Conservation (phyloP, 164 flowering plant species). For the Tetrastigma voinierianum region DNA sequence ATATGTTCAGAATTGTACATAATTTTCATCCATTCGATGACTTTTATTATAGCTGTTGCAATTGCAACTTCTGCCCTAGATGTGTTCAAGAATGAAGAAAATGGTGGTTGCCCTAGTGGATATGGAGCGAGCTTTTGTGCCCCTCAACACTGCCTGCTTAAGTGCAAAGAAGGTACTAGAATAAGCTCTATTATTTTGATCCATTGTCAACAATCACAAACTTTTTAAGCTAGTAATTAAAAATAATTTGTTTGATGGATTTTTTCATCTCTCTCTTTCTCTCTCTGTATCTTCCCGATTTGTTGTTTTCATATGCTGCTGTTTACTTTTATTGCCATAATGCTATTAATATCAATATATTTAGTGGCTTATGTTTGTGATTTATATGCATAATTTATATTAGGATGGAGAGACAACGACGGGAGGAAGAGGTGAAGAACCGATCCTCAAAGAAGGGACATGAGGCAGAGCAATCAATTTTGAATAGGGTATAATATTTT, state of each 20-base stretch:
- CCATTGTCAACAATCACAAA: conserved; percentile 1
- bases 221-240: neutral
- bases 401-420: conserved; percentile 98
- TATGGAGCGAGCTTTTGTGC: conserved; percentile 99
- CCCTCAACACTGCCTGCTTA: conserved; percentile 98
- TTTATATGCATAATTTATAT: conserved; percentile 7
- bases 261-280: too few species aligned
- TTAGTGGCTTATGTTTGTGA: neutral
- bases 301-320: neutral
- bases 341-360: too few species aligned
- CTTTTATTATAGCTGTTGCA: conserved; percentile 47
- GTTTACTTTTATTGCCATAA: neutral
- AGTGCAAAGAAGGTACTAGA: conserved; percentile 83
- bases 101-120: conserved; percentile 99
- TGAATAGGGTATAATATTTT: conserved; percentile 61
- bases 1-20: neutral
- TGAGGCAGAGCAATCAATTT: conserved; percentile 79
- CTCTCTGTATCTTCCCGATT: neutral
- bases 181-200: neutral
- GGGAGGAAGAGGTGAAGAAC: conserved; percentile 81
- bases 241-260: too few species aligned
- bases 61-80: conserved; percentile 92
- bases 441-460: conserved; percentile 73
- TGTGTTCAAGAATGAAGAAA: conserved; percentile 74
- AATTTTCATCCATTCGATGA: neutral